These are phyloP conservation scores for Trichoderma lentiforme DNA, from an alignment of 2,329 filamentous ascomycete species.

Conservation along the genomic window DNA sequence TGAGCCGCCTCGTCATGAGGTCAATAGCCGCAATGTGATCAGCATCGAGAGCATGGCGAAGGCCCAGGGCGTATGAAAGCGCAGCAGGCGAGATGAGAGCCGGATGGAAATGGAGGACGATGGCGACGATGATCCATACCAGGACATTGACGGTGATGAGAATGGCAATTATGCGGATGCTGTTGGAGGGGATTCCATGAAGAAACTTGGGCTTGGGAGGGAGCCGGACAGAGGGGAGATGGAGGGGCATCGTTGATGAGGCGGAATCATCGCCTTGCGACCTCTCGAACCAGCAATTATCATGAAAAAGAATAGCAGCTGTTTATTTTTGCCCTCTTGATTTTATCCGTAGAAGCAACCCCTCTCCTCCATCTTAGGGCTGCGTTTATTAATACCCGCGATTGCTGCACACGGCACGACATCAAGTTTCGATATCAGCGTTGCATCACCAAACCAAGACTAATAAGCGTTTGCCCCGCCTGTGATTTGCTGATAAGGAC, in stretches of 20 bases:
- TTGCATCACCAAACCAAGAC: neutral
- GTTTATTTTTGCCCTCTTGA: neutral
- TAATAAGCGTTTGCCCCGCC: neutral
- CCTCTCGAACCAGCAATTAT: neutral
- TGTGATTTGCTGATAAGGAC: constrained; percentile 1
- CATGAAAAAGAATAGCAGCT: neutral
- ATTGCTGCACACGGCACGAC: neutral
- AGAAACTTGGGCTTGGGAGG: constrained; percentile 32
- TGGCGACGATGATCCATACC: constrained; percentile 53
- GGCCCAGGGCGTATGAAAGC: constrained; percentile 81
- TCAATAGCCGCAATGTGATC: constrained; percentile 88
- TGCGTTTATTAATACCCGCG: neutral
- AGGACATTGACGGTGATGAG: constrained; percentile 51
- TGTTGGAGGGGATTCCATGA: constrained; percentile 31
- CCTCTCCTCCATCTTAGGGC: neutral
- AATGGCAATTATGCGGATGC: constrained; percentile 48
- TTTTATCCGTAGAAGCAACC: neutral
- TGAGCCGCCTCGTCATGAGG: constrained; percentile 84
- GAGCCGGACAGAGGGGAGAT: neutral
- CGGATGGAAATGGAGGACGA: constrained; percentile 52
- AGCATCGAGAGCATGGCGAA: constrained; percentile 95
- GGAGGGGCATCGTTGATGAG: neutral
- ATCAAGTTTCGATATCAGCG: neutral
- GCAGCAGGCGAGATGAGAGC: constrained; percentile 74
- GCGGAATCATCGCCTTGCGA: neutral